phyloP scores from a whole-genome alignment of 1,284 basidiomycete species.

The Cerioporus squamosus region DNA sequence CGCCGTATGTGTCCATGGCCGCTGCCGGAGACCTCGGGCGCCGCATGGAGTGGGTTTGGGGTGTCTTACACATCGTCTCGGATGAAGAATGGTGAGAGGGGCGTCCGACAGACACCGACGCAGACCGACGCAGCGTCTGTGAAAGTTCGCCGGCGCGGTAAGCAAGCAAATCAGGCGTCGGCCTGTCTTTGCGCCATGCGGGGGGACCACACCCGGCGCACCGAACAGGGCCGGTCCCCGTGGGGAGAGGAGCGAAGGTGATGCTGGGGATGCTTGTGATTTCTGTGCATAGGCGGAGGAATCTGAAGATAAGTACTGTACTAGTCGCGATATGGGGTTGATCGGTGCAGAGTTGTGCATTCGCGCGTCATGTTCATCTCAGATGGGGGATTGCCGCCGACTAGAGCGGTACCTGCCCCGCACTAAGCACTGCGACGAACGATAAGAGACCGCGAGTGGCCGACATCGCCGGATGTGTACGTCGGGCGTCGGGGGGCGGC shows the following conservation, averaged over 20 bases:
- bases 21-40: neutral
- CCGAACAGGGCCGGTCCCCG: slow-evolving; percentile 13
- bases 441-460: slow-evolving; percentile 16
- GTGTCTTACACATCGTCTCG: no score
- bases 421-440: slow-evolving; percentile 4
- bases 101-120: no score
- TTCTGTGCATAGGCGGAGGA: slow-evolving; percentile 18
- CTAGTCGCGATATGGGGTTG: slow-evolving; percentile 7
- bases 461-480: neutral
- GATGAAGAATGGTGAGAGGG: no score
- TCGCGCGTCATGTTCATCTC: slow-evolving; percentile 24
- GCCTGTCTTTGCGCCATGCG: neutral
- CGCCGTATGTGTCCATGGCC: neutral
- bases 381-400: slow-evolving; percentile 20
- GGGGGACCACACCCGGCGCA: no score
- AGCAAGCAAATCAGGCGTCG: neutral
- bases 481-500: neutral
- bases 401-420: slow-evolving; percentile 16
- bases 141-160: neutral
- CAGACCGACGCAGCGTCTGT: neutral
- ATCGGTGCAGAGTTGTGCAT: slow-evolving; percentile 1
- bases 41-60: slow-evolving; percentile 11
- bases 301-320: slow-evolving; percentile 26
- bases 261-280: neutral
- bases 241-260: slow-evolving; percentile 20